Conservation (phyloP, 2,329 filamentous ascomycete species). For the Talaromyces sp. region DNA sequence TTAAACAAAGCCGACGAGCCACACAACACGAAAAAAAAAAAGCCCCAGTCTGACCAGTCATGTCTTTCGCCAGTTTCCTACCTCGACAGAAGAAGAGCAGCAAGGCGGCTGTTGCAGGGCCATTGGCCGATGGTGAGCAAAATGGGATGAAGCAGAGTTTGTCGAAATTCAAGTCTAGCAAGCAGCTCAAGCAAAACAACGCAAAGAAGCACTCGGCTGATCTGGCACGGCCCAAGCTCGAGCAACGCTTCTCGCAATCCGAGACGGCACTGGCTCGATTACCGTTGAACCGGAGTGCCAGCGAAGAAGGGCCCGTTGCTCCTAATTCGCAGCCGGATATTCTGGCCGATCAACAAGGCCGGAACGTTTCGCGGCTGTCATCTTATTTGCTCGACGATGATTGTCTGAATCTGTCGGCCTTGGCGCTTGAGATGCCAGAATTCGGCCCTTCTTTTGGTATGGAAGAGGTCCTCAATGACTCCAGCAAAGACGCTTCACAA, state of each 20-base stretch:
- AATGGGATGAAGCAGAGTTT: neutral
- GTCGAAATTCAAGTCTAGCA: neutral
- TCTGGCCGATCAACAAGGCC: neutral
- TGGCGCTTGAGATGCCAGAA: conserved; percentile 10
- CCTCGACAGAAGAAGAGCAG: neutral
- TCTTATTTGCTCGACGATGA: conserved; percentile 3
- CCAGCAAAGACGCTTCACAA: neutral
- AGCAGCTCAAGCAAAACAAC: neutral
- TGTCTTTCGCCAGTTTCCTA: neutral
- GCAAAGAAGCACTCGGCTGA: neutral
- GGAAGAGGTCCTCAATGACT: neutral
- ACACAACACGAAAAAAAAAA: neutral
- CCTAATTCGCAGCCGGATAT: neutral
- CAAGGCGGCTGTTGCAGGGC: neutral
- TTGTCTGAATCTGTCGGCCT: conserved; percentile 18
- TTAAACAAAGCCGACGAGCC: neutral
- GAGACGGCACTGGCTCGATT: conserved; percentile 5
- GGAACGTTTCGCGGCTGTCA: conserved; percentile 21
- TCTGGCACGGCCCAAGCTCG: neutral
- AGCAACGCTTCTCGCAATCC: conserved; percentile 1
- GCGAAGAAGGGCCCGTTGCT: neutral
- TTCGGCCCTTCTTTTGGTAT: conserved; percentile 10
- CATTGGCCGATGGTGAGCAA: neutral
- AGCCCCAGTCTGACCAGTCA: neutral
- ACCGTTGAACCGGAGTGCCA: neutral